Evolutionary conservation across 768 basidiomycete species (phyloP).

Genomic region (Gautieria morchelliformis): DNA sequence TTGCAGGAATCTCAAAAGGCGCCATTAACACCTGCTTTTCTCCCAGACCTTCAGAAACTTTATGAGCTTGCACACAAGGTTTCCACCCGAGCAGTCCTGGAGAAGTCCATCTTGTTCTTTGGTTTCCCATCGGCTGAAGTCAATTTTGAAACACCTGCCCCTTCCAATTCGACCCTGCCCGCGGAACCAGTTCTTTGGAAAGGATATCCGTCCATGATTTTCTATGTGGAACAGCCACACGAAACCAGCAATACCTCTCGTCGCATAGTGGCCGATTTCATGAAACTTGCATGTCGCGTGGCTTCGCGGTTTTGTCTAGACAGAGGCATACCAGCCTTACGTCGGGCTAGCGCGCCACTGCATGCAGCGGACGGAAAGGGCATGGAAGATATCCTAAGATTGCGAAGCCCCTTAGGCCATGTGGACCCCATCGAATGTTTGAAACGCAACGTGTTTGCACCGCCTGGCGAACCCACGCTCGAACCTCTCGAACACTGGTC

Average conservation of each 20-base stretch:
- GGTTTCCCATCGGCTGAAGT: constrained; percentile 21
- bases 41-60: constrained; percentile 24
- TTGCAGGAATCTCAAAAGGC: background rate
- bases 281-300: constrained; percentile 70
- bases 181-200: constrained; percentile 15
- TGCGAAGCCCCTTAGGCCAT: constrained; percentile 36
- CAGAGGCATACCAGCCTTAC: constrained; percentile 50
- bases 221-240: constrained; percentile 27
- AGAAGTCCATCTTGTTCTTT: constrained; percentile 17
- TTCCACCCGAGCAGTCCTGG: constrained; percentile 6
- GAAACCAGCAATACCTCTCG: constrained; percentile 33
- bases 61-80: constrained; percentile 16
- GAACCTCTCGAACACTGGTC: constrained; percentile 52
- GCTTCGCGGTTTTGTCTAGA: constrained; percentile 66
- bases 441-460: constrained; percentile 23
- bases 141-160: constrained; percentile 19
- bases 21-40: background rate
- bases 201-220: constrained; percentile 45
- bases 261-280: constrained; percentile 62
- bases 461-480: constrained; percentile 35
- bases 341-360: constrained; percentile 36
- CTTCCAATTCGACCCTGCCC: constrained; percentile 18
- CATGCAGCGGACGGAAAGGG: constrained; percentile 23
- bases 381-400: constrained; percentile 36
- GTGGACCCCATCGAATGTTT: constrained; percentile 32